phyloP scores from a whole-genome alignment of 768 basidiomycete genomes.

The Lactifluus subvellereus region DNA sequence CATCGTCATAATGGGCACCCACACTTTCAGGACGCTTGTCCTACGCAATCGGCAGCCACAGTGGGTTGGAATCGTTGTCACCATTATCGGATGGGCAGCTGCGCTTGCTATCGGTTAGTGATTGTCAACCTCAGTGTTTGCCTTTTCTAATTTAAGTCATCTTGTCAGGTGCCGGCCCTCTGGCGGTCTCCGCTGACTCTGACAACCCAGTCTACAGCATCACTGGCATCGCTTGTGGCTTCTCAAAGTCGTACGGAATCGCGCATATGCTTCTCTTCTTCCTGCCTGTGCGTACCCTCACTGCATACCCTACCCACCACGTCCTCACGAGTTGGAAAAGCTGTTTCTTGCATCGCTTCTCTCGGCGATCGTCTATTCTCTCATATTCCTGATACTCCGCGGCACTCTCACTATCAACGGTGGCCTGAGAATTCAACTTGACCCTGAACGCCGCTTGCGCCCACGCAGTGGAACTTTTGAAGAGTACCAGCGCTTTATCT shows the following conservation, averaged over 20 bases:
- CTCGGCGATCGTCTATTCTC: slow-evolving; percentile 51
- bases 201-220: slow-evolving; percentile 47
- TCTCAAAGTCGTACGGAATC: slow-evolving; percentile 39
- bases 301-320: neutral
- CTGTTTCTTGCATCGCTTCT: slow-evolving; percentile 53
- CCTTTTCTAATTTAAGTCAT: slow-evolving; percentile 3
- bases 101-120: slow-evolving; percentile 46
- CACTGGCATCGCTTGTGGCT: slow-evolving; percentile 47
- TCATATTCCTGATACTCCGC: slow-evolving; percentile 56
- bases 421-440: slow-evolving; percentile 46
- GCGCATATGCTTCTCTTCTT: slow-evolving; percentile 50
- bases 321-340: slow-evolving; percentile 31
- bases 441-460: slow-evolving; percentile 42
- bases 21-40: slow-evolving; percentile 63
- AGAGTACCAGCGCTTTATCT: slow-evolving; percentile 57
- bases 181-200: slow-evolving; percentile 34
- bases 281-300: slow-evolving; percentile 46
- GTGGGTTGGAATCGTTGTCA: slow-evolving; percentile 40
- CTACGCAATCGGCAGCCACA: slow-evolving; percentile 48
- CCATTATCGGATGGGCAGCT: slow-evolving; percentile 49
- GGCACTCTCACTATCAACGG: slow-evolving; percentile 48
- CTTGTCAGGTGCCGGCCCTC: slow-evolving; percentile 22
- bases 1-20: slow-evolving; percentile 55
- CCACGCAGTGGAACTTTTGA: slow-evolving; percentile 31
- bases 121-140: slow-evolving; percentile 23